Base-by-base conservation (phyloP, 139 green algal genomes). In the Parachlorella kessleri region DNA sequence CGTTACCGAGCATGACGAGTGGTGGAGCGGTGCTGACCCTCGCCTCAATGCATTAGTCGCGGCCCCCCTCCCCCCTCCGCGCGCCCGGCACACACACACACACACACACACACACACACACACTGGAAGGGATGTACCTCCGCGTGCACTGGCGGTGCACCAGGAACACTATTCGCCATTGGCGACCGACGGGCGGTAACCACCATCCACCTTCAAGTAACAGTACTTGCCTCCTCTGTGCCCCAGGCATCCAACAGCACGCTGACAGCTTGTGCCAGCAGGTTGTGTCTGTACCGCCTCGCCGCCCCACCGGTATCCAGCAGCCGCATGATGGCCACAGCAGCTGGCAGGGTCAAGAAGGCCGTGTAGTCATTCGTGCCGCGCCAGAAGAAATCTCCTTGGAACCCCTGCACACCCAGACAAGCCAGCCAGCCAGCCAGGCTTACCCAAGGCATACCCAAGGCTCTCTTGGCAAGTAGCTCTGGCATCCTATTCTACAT, bases 331-430 rank as follows among this genome's bases (percentile, higher is more conserved):
- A 87, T 75, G 3, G 64, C 78, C 24, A 90, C 26, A 2, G 76
- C 80, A n/a, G 83, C 83, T 7, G 87, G 82, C n/a, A 86, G 81
- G 0, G 87, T 71, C 69, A 93, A 74, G 81, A 84, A 90, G 2
- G 81, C 36, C 0, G 83, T 84, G 18, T 72, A 26, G 67, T 93
- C 89, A 0, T 37, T 26, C 3, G 89, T 93, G 70, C 89, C 89
- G 26, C 83, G 72, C 87, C 87, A 93, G 33, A 91, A 67, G 37
- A 89, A 93, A 81, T 93, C 89, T 1, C 35, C 89, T 33, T 83
- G 83, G 73, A 89, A 90, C 10, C 89, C 89, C 74, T 90, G 80
- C 3, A 73, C 40, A 21, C 2, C 24, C 10, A 5, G 9, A 64
- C 14, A 4, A 18, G 54, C 2, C 3, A 7, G 6, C 18, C 21